Evolutionary conservation across 352 stramenopile species (phyloP).

Genomic region (Poterioochromonas sp.): DNA sequence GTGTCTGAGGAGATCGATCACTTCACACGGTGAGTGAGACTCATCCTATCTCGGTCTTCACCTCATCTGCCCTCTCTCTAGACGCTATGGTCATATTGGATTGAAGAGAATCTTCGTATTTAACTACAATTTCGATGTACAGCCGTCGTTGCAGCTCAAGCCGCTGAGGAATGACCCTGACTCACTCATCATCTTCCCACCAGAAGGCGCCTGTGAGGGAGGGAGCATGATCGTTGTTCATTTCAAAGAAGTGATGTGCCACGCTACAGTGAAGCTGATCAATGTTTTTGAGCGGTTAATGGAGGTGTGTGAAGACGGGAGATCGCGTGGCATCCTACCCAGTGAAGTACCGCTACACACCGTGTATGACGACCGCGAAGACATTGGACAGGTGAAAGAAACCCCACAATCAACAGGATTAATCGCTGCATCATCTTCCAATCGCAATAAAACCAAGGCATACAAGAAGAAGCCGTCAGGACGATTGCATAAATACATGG

Average conservation of each 20-base stretch:
- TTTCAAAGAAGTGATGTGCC: not conserved
- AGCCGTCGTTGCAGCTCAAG: not conserved
- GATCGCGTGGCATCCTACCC: not conserved
- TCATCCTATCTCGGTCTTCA: not conserved
- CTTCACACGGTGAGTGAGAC: not conserved
- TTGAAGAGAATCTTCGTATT: constrained; percentile 5
- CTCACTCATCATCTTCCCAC: constrained; percentile 8
- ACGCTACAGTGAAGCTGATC: not conserved
- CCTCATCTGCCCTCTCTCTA: not conserved
- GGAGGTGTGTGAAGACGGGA: not conserved
- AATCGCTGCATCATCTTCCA: not conserved
- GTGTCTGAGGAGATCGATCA: not conserved
- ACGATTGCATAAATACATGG: constrained; percentile 24
- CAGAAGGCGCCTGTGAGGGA: constrained; percentile 9
- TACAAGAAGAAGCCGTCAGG: not conserved
- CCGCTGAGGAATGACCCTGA: not conserved
- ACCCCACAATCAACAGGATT: too few relatives aligned
- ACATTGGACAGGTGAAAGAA: not conserved
- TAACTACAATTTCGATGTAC: constrained; percentile 9
- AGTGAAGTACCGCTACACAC: not conserved
- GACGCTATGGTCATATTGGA: not conserved
- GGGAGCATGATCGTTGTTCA: constrained; percentile 26
- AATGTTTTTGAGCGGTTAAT: not conserved
- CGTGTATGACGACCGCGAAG: not conserved
- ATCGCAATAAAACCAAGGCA: not conserved